Base-by-base conservation (phyloP, 2,329 filamentous ascomycete genomes). In the Hypoxylon sp. region DNA sequence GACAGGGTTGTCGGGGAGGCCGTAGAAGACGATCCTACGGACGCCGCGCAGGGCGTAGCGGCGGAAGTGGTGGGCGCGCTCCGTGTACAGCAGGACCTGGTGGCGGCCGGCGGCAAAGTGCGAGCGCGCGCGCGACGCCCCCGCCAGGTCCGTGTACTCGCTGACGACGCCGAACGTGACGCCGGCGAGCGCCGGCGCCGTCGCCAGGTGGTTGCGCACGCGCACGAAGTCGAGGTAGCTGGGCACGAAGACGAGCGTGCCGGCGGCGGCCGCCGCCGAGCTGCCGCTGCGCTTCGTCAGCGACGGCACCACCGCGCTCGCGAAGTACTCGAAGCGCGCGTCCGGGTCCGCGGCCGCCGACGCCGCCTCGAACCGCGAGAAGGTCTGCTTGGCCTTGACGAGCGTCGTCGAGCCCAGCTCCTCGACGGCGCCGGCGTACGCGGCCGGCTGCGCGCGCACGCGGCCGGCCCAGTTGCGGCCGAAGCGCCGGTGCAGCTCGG, bases 171-270 rank as follows among this genome's bases (percentile, higher is more conserved):
- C 93, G 72, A 97, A 96, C 0, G 88, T 74, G 55, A 88, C 72
- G 58, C 69, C 78, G 55, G 77, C 77, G 21, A 83, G 81, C n/a
- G 79, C 75, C 8, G 79, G 67, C 13, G 88, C 87, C 24, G 87
- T 92, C 48, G 92, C 87, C 69, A 99, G 93, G 76, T 93, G 91
- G 78, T 98, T 99, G 50, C 95, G 87, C 57, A 99, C 83, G 37
- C 93, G 89, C 38, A 97, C 89, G 73, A 98, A 98, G 77, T 99
- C 95, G 58, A 97, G 87, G 75, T 97, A 98, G 0, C 89, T 92
- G 0, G 95, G 92, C 46, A 98, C 87, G 77, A 96, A 97, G 70
- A 99, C 81, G 13, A 99, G 79, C 0, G 90, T 91, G 27, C 95
- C 93, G 15, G 85, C 86, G n/a, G 31, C 53, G 29, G n/a, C n/a